These are phyloP conservation scores for Camptophora hylomeconis DNA, from an alignment of 2,329 filamentous ascomycete genomes.

Conservation along the genomic window DNA sequence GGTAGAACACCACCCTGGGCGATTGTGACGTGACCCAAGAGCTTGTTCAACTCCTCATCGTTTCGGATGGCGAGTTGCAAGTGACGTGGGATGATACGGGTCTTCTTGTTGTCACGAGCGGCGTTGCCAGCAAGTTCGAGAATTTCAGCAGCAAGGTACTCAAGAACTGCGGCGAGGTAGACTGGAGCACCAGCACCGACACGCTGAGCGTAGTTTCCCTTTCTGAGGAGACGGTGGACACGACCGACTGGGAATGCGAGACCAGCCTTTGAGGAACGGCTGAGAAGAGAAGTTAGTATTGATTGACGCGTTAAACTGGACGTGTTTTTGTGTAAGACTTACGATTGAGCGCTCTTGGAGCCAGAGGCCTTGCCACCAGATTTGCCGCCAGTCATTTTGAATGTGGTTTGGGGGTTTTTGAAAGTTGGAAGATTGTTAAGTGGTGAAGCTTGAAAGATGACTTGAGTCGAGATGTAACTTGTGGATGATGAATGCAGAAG, in stretches of 20 bases:
- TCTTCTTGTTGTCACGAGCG: constrained; percentile 99
- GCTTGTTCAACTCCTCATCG: constrained; percentile 99
- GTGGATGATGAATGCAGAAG: constrained; percentile 20
- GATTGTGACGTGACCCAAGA: constrained; percentile 89
- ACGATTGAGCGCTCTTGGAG: constrained; percentile 99
- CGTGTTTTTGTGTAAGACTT: constrained; percentile 36
- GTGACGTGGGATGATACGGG: constrained; percentile 98
- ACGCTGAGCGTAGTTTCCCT: constrained; percentile 99
- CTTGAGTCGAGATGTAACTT: constrained; percentile 13
- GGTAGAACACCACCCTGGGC: constrained; percentile 93
- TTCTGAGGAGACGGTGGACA: constrained; percentile 97
- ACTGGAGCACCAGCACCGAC: constrained; percentile 96
- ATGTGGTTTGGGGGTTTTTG: constrained; percentile 25
- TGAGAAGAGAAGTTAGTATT: constrained; percentile 36
- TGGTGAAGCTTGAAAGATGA: constrained; percentile 17
- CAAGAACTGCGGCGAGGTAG: constrained; percentile 92
- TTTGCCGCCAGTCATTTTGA: constrained; percentile 99
- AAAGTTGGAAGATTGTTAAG: constrained; percentile 20
- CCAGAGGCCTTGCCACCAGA: constrained; percentile 99
- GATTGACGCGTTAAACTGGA: constrained; percentile 28
- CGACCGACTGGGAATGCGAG: constrained; percentile 97
- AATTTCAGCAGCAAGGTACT: constrained; percentile 97
- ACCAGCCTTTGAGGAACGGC: constrained; percentile 97
- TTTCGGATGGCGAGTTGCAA: constrained; percentile 98
- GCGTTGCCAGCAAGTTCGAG: constrained; percentile 98